Conservation (phyloP, 2,329 filamentous ascomycete genomes). For the Mycocentrospora acerina region DNA sequence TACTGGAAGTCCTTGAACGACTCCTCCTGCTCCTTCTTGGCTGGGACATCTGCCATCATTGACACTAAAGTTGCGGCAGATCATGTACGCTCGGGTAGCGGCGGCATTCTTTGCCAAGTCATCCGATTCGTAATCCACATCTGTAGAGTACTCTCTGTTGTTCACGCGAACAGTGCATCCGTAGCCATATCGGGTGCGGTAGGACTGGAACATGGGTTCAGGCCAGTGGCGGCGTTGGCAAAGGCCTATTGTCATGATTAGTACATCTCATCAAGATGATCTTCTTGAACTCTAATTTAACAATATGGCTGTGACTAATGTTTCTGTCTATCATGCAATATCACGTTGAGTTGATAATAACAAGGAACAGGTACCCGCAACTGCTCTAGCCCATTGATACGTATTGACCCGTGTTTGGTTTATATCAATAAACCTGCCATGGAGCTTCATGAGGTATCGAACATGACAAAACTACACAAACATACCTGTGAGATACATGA, state of each 20-base stretch:
- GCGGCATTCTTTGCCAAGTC: conserved; percentile 86
- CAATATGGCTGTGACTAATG: too few species aligned
- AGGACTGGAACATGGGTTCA: conserved; percentile 85
- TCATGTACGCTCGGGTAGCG: conserved; percentile 94
- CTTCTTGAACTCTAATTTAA: too few species aligned
- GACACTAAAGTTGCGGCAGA: conserved; percentile 95
- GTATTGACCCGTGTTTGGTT: neutral
- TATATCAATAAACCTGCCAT: conserved; percentile 3
- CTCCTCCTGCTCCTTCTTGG: conserved; percentile 55
- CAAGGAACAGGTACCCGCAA: too few species aligned
- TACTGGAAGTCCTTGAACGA: conserved; percentile 63
- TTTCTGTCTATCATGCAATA: neutral
- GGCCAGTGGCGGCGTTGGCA: conserved; percentile 94
- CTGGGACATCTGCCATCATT: conserved; percentile 84
- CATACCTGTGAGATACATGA: conserved; percentile 49
- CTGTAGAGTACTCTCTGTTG: conserved; percentile 93
- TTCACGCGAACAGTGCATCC: conserved; percentile 93
- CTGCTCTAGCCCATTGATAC: too few species aligned
- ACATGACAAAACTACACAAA: conserved; percentile 11
- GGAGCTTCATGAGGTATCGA: neutral
- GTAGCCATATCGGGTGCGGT: conserved; percentile 72
- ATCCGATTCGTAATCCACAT: conserved; percentile 80
- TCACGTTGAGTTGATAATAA: too few species aligned
- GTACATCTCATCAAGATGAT: conserved; percentile 13
- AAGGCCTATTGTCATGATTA: conserved; percentile 63